Evolutionary conservation across 257 asterid species (phyloP), one percentile per base, ranked within the genome.

Genomic region (Coffea eugenioides): DNA sequence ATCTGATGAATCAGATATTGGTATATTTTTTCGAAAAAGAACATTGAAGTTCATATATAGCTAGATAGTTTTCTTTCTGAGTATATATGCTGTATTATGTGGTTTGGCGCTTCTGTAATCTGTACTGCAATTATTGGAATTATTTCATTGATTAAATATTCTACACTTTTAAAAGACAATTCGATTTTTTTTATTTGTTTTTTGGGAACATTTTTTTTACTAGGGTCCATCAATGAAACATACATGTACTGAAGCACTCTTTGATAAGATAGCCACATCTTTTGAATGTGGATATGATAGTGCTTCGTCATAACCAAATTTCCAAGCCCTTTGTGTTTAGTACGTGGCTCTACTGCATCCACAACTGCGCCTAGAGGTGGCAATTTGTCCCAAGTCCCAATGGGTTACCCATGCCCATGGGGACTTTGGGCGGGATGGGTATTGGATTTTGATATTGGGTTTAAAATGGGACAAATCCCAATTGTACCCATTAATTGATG

Each of bases 61-160:
- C 25, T 34, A 23, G 39, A 2, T 39, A 23, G 45, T 4, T 64
- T 71, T 61, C 71, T 56, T 31, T 74, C 41, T 4, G 64, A 77
- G n/a, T 56, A 16, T 77, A 77, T 23, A 77, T 23, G 52, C 0
- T 41, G 76, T 56, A 76, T 67, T 68, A 25, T 74, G 9, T 70
- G 56, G 34, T 74, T 21, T 70, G 66, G 43, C 64, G n/a, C 79
- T 31, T n/a, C n/a, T n/a, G n/a, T n/a, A n/a, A n/a, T 77, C 65
- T 21, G 61, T 36, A 34, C 31, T 27, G 18, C 70, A 23, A 72
- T 52, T 31, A 71, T 45, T 66, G 25, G 15, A 64, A 67, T 80
- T 54, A 75, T 79, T 79, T 16, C 36, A 82, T 78, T 81, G 27
- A 71, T 81, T 81, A 52, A 18, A 41, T 80, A 56, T 56, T 46